Base-by-base conservation (phyloP, 495 filamentous ascomycete species). In the Cercophora newfieldiana region DNA sequence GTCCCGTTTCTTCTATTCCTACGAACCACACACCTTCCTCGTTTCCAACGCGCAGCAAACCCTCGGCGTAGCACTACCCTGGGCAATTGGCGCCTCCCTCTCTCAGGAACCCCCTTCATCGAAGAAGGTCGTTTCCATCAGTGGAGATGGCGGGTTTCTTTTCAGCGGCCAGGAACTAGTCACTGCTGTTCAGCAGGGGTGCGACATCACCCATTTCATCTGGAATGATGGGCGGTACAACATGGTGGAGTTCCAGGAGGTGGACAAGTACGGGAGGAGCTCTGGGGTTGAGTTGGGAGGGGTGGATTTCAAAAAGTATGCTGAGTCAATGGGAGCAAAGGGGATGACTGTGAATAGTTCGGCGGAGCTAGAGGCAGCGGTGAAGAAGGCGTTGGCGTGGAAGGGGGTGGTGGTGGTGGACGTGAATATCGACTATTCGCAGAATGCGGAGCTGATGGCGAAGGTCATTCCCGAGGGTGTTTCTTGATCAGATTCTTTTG, bases 211-310 rank as follows among this genome's bases (percentile, higher is more conserved):
- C 53, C 76, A 80, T 61, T 80, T 80, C 59, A 68, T 80, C 37
- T 79, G 75, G 75, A 80, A 80, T 58, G 78, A 80, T 51, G 72
- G 72, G 50, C 67, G 66, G 28, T 80, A 74, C 62, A 80, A 80
- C 60, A 80, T 80, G 78, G 78, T 80, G 0, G 73, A 77, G 64
- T 79, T 79, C 61, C 77, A 79, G 66, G 76, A 79, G 67, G 75
- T 76, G 59, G 70, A 73, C 62, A 79, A 79, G 66, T 79, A 79
- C 50, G 76, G 76, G 2, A 65, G 77, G 25, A 72, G 67, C 12
- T 63, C 67, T 1, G 77, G 77, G 2, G 73, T 79, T 37, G 66
- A 71, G 2, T 57, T 79, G 3, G 77, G 77, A 0, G 77, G 77
- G 0, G 71, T 78, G 0, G 76, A 78, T 50, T 79, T 79, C 54